A percentile compares a stretch with the other conserved stretches of the same genome.
These are phyloP conservation scores for Venturiaceae sp. DNA, from an alignment of 2,329 filamentous ascomycete genomes.

Conservation along the genomic window DNA sequence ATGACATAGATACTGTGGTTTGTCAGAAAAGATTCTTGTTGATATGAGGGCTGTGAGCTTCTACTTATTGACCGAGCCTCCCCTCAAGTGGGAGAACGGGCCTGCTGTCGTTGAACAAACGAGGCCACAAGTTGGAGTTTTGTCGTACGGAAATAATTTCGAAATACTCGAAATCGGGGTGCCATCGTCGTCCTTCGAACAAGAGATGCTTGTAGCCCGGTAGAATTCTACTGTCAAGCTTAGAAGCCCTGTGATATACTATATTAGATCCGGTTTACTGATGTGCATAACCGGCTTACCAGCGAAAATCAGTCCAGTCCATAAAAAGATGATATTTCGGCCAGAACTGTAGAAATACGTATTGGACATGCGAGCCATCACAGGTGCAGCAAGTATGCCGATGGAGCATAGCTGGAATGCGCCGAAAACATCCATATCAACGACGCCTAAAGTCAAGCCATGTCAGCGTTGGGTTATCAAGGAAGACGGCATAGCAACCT, in stretches of 20 bases:
- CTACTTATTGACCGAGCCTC: constrained; percentile 42
- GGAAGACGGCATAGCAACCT: constrained; percentile 16
- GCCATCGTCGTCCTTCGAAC: constrained; percentile 30
- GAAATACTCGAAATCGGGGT: constrained; percentile 25
- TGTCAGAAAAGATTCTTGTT: neutral
- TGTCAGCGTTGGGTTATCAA: constrained; percentile 1
- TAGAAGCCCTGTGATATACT: constrained; percentile 42
- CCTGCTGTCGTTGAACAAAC: constrained; percentile 35
- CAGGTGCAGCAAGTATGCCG: constrained; percentile 53
- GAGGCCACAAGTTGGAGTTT: constrained; percentile 33
- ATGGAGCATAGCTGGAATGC: constrained; percentile 60
- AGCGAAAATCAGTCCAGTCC: constrained; percentile 51
- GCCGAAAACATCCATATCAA: constrained; percentile 60
- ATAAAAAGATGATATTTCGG: constrained; percentile 56
- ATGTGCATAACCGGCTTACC: constrained; percentile 30
- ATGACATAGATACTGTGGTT: constrained; percentile 46
- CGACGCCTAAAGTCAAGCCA: constrained; percentile 36
- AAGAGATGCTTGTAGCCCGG: constrained; percentile 36
- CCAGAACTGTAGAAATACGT: constrained; percentile 57
- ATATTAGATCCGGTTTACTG: constrained; percentile 5
- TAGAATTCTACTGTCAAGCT: constrained; percentile 58
- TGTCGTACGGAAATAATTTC: constrained; percentile 35
- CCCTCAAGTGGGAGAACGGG: constrained; percentile 46
- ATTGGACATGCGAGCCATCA: constrained; percentile 49
- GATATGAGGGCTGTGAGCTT: neutral